Conservation (phyloP, 768 basidiomycete species). For the Podaxis sp. region DNA sequence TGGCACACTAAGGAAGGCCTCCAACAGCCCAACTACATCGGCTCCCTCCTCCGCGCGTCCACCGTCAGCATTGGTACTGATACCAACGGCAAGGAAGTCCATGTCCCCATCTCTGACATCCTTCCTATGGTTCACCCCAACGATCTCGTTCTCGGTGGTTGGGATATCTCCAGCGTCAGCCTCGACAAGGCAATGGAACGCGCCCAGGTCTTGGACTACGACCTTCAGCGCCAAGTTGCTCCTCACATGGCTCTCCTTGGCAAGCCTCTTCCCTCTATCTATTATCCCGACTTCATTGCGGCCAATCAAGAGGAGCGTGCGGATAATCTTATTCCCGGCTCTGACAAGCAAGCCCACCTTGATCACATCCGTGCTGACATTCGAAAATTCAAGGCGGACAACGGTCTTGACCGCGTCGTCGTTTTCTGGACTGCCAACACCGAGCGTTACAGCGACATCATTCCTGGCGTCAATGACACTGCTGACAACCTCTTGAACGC, state of each 20-base stretch:
- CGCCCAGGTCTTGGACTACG: conserved; percentile 92
- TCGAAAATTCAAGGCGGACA: conserved; percentile 83
- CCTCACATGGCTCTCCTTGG: conserved; percentile 81
- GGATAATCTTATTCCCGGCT: conserved; percentile 86
- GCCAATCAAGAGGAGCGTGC: conserved; percentile 97
- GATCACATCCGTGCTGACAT: conserved; percentile 93
- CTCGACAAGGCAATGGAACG: conserved; percentile 95
- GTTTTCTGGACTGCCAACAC: conserved; percentile 99
- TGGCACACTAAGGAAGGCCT: conserved; percentile 94
- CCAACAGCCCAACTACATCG: conserved; percentile 97
- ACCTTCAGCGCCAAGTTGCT: conserved; percentile 92
- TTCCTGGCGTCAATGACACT: conserved; percentile 94
- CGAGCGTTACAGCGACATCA: conserved; percentile 94
- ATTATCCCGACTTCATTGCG: conserved; percentile 97
- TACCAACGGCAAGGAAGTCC: conserved; percentile 80
- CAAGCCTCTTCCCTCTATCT: conserved; percentile 89
- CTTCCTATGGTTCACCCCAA: conserved; percentile 98
- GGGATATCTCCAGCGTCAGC: conserved; percentile 88
- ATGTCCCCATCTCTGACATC: conserved; percentile 89
- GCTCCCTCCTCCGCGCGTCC: conserved; percentile 93
- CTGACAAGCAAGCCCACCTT: conserved; percentile 87
- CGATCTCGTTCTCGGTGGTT: conserved; percentile 95
- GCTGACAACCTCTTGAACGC: conserved; percentile 81
- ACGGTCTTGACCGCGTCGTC: conserved; percentile 83
- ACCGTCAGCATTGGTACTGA: conserved; percentile 91